These are phyloP conservation scores for Smittium culicis DNA, from an alignment of 371 early-diverging fungal species.

Conservation along the genomic window DNA sequence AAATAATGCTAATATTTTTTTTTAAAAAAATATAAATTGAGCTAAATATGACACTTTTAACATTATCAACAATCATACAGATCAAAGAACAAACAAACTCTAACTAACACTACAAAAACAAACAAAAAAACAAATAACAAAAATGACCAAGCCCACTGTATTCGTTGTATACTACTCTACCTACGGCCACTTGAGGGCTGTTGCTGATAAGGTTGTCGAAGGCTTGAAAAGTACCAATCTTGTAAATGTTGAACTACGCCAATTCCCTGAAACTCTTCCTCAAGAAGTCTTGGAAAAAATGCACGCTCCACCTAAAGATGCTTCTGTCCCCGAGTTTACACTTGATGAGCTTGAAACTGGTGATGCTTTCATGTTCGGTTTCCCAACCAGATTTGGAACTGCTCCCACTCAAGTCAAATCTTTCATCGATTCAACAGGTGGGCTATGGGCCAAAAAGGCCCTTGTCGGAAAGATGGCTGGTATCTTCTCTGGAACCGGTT, in stretches of 20 bases:
- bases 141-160: conserved; percentile 15
- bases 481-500: conserved; percentile 50
- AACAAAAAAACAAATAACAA: background rate
- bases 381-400: conserved; percentile 52
- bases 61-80: too few relatives aligned
- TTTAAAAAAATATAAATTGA: too few relatives aligned
- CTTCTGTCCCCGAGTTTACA: conserved; percentile 42
- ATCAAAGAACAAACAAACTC: too few relatives aligned
- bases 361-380: conserved; percentile 63
- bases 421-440: conserved; percentile 46
- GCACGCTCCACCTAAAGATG: conserved; percentile 41
- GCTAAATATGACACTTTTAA: too few relatives aligned
- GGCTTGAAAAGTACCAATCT: conserved; percentile 40
- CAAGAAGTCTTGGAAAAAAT: conserved; percentile 42
- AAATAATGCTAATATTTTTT: too few relatives aligned
- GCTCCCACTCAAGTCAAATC: conserved; percentile 55
- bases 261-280: conserved; percentile 13
- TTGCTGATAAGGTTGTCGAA: conserved; percentile 47
- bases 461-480: conserved; percentile 60
- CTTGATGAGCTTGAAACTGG: conserved; percentile 39
- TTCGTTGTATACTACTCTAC: conserved; percentile 44
- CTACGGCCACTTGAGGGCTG: conserved; percentile 49
- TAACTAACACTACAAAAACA: too few relatives aligned
- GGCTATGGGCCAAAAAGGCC: conserved; percentile 56
- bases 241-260: conserved; percentile 30